These are phyloP conservation scores for Lepiota subincarnata DNA, from an alignment of 768 basidiomycete species.

Conservation along the genomic window DNA sequence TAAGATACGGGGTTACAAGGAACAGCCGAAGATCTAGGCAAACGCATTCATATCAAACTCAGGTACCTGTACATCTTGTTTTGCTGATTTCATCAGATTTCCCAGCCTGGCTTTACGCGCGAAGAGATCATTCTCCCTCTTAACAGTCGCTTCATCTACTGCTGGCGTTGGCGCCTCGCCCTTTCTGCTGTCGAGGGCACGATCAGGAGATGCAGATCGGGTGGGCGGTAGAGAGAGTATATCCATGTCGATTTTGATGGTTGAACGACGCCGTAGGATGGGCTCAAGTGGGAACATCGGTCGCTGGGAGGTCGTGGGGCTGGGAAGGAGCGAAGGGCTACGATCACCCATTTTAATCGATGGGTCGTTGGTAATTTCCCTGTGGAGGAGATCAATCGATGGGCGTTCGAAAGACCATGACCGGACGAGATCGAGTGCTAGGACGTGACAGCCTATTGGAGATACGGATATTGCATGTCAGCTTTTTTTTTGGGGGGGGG, in stretches of 20 bases:
- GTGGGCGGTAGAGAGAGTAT: slow-evolving; percentile 59
- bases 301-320: slow-evolving; percentile 32
- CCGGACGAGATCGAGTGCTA: slow-evolving; percentile 86
- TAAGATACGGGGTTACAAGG: not conserved
- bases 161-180: slow-evolving; percentile 4
- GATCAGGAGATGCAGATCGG: slow-evolving; percentile 46
- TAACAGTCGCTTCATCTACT: slow-evolving; percentile 23
- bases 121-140: slow-evolving; percentile 55
- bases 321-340: slow-evolving; percentile 22
- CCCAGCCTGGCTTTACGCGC: slow-evolving; percentile 75
- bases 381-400: slow-evolving; percentile 31
- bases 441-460: slow-evolving; percentile 75
- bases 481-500: too few species aligned
- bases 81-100: slow-evolving; percentile 85
- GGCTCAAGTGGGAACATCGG: slow-evolving; percentile 47
- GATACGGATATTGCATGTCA: not conserved
- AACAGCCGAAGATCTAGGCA: slow-evolving; percentile 31
- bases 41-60: slow-evolving; percentile 89
- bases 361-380: slow-evolving; percentile 1
- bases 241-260: slow-evolving; percentile 90
- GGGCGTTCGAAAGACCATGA: slow-evolving; percentile 92
- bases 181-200: not conserved
- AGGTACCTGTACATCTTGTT: slow-evolving; percentile 78
- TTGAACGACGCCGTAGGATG: slow-evolving; percentile 56
- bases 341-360: slow-evolving; percentile 9